Base-by-base conservation (phyloP, 148 eudicot genomes). In the Camellia lanceoleosa region DNA sequence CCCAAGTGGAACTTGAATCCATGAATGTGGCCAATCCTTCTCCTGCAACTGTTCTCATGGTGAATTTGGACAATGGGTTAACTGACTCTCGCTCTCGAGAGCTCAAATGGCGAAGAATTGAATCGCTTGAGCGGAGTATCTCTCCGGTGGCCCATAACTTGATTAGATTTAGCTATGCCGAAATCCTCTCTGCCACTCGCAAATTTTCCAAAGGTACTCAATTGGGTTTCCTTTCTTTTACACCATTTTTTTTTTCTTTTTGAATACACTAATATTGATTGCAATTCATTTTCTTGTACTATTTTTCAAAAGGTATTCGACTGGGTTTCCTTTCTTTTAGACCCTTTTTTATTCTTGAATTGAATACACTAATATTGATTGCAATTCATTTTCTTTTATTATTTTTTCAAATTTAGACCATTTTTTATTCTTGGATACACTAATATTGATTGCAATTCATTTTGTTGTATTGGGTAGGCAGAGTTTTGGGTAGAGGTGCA, bases 401-500 rank as follows among this genome's bases (percentile, higher is more conserved):
- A 5, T 51, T 51, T 5, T 51, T 51, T 51, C 9, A 9, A 51
- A 51, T 51, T 51, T 9, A 51, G 5, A 5, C 54, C 54, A 9
- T 51, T 51, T 51, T 51, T 30, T 30, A 30, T 51, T 51, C 54
- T 51, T 51, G 9, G 7, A 9, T 11, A 55, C 58, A 55, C 3
- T 7, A 7, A 55, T 55, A 55, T 55, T 69, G 13, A 47, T 78
- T 77, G 15, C 75, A 54, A 73, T 63, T 82, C 47, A 55, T 46
- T 78, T 81, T 19, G 15, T 68, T 67, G 70, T 73, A 52, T 23
- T 88, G 89, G 16, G 12, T 87, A 97, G 99, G 92, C 55, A 90
- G 97, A 85, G 98, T 94, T 30, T 81, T 97, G 95, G 99, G 99
- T 16, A 97, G 98, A 94, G 99, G 99, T 73, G 99, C 97, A 78